Evolutionary conservation across 441 rosid species (phyloP), one percentile per base, ranked within the genome.

Genomic region (Biscutella laevigata): DNA sequence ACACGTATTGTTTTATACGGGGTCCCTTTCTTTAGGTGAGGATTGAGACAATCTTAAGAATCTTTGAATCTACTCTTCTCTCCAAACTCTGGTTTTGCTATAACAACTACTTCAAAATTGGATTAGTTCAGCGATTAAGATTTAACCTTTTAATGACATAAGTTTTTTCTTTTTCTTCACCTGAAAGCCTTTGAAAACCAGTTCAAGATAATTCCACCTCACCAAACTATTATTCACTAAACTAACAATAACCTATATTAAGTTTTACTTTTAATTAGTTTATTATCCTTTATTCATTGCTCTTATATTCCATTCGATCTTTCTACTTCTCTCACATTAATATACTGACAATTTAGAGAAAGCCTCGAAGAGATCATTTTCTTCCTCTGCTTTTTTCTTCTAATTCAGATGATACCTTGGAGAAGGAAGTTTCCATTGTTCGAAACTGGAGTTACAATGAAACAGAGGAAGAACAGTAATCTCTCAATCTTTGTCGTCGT

Each of bases 401-500:
- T 42, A 34, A 12, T 7, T 20, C 64, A 64, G 16, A 81, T 90
- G 94, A 86, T 76, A 70, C 87, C 74, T 3, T 47, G 57, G 51
- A 78, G 82, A 59, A 77, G 84, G 32, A 86, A 86, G 59, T 28
- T 69, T 9, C 78, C 78, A 35, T 74, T 74, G 32, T 61, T 78
- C 12, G 78, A 73, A 20, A 56, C 89, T 5, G 64, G 69, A 57
- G 27, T 57, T 0, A 71, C 71, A 30, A 87, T 91, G 98, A 91
- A 91, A 80, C 89, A 82, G 58, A 73, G 79, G 42, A 87, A 84
- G 51, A 75, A 61, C 73, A 77, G 57, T 74, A 84, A 83, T 36
- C 80, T 90, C 44, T 80, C 96, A 0, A 67, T 84, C 7, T 87
- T 81, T 45, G 82, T 76, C 21, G 83, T 87, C 3, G 89, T 81